Evolutionary conservation across 2,329 filamentous ascomycete species (phyloP), one percentile per base, ranked within the genome.

Genomic region (Ceratocystis ficicola): DNA sequence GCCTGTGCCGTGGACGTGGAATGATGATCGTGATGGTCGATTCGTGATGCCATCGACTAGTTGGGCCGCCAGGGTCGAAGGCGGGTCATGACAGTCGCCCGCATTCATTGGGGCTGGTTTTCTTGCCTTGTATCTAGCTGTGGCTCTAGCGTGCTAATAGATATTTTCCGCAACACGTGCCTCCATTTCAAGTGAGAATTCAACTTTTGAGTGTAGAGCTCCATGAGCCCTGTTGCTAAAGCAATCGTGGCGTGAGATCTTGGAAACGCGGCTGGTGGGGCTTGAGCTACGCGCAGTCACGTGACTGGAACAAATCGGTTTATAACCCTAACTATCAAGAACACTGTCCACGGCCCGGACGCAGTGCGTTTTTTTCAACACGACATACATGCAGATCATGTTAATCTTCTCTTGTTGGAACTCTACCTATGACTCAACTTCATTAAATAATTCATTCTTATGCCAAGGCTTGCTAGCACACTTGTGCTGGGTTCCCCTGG

Each of bases 51-150:
- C 63, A 73, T 89, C 86, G 69, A 94, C 90, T 66, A 96, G 85
- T 74, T 95, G 89, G 12, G 90, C 90, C 64, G 92, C 90, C 71
- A 96, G 81, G 8, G 91, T 95, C 17, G 92, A 96, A 12, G 90
- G 88, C 48, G 85, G 84, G 59, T 78, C 77, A 8, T 70, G 71
- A 22, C 44, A 44, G 46, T 46, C 36, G 63, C 36, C 36, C 36
- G 36, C 36, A 41, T 63, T 61, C 44, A 52, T 52, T 48, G 62
- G 22, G 28, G n/a, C 36, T n/a, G 62, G 28, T n/a, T 28, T 44
- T 25, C 17, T 62, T 62, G 30, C 22, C 22, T 52, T 36, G 28
- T 52, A 12, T 52, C 41, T 46, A 12, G 44, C 28, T 48, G 50
- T 63, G 25, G 6, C 55, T 59, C 55, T 32, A 36, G 55, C 28